These are phyloP conservation scores for Nemania sp. DNA, from an alignment of 2,329 filamentous ascomycete species.

Conservation along the genomic window DNA sequence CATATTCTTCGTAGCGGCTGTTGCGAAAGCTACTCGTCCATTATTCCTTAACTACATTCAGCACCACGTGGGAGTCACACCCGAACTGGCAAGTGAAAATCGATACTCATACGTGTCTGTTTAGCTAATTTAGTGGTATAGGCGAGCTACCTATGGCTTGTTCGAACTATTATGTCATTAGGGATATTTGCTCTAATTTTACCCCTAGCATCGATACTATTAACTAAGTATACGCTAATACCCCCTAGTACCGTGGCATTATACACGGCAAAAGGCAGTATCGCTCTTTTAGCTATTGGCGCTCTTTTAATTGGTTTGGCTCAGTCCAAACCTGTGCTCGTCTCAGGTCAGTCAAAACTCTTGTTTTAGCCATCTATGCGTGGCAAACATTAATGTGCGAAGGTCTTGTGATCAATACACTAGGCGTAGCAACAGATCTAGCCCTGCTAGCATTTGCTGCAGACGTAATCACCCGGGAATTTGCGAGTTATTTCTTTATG, in stretches of 20 bases:
- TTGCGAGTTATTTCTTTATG: conserved; percentile 19
- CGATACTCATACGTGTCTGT: background rate
- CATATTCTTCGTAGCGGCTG: conserved; percentile 19
- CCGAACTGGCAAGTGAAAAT: background rate
- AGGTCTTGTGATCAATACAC: conserved; percentile 29
- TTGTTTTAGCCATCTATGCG: too few species aligned
- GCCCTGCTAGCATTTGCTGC: conserved; percentile 24
- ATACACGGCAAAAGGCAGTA: conserved; percentile 7
- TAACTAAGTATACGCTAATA: background rate
- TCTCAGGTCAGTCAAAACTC: conserved; percentile 7
- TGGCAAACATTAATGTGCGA: background rate
- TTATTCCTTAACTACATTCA: conserved; percentile 28
- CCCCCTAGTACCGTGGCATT: background rate
- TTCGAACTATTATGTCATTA: conserved; percentile 22
- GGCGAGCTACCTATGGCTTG: conserved; percentile 23
- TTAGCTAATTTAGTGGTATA: background rate
- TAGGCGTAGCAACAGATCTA: conserved; percentile 28
- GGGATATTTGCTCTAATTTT: conserved; percentile 15
- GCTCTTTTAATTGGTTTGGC: conserved; percentile 24
- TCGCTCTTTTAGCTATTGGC: conserved; percentile 9
- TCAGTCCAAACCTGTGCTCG: conserved; percentile 9
- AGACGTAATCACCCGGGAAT: conserved; percentile 9
- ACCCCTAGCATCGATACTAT: conserved; percentile 11
- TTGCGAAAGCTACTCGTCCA: conserved; percentile 28
- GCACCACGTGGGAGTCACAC: conserved; percentile 16